phyloP scores from a whole-genome alignment of 495 filamentous ascomycete species.

The Usnea hakonensis region DNA sequence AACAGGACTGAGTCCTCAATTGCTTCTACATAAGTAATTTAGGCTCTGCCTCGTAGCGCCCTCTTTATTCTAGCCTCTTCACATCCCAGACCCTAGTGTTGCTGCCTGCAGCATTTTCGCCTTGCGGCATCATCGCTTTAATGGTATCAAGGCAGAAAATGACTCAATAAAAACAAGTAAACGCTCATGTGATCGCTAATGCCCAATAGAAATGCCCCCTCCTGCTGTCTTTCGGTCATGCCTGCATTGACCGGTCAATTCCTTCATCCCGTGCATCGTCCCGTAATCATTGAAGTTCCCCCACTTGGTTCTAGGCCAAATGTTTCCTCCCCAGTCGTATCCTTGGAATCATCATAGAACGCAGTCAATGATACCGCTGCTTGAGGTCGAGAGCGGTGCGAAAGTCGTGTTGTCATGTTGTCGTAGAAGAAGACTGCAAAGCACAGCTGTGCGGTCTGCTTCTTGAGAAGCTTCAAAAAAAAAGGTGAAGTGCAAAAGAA shows the following conservation, averaged over 20 bases:
- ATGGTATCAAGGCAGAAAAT: slow-evolving; percentile 13
- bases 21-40: neutral
- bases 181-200: slow-evolving; percentile 2
- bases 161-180: slow-evolving; percentile 14
- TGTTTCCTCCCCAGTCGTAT: slow-evolving; percentile 11
- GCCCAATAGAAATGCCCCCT: slow-evolving; percentile 2
- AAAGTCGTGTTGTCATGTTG: neutral
- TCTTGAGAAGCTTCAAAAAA: slow-evolving; percentile 7
- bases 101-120: slow-evolving; percentile 20
- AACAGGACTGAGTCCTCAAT: neutral
- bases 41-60: neutral
- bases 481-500: slow-evolving; percentile 7
- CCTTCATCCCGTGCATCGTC: slow-evolving; percentile 1
- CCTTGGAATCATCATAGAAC: slow-evolving; percentile 5
- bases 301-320: neutral
- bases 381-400: slow-evolving; percentile 2
- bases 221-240: neutral
- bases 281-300: neutral
- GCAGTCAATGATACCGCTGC: slow-evolving; percentile 6
- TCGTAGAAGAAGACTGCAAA: neutral
- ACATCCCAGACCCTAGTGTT: slow-evolving; percentile 4
- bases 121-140: slow-evolving; percentile 14
- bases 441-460: slow-evolving; percentile 9
- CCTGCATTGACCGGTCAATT: slow-evolving; percentile 13
- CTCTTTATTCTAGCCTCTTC: neutral